A percentile compares a stretch with the other conserved stretches of the same genome.
Conservation (phyloP, 1,284 basidiomycete genomes). For the Papiliotrema nemorosa region DNA sequence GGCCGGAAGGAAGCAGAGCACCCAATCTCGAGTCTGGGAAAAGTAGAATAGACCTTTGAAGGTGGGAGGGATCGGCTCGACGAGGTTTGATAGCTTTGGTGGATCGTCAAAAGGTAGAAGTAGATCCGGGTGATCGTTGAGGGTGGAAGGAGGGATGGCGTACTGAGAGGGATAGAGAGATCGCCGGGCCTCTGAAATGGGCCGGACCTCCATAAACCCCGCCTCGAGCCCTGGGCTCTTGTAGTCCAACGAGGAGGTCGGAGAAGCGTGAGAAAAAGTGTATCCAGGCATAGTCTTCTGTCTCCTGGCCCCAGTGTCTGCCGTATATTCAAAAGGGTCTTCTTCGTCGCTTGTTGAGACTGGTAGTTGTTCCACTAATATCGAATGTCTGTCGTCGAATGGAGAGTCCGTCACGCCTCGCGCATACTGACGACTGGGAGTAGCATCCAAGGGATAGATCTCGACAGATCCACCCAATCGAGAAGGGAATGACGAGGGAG, state of each 20-base stretch:
- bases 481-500: conserved; percentile 14
- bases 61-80: conserved; percentile 52
- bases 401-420: conserved; percentile 22
- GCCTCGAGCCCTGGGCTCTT: conserved; percentile 15
- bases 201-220: conserved; percentile 17
- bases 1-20: conserved; percentile 66
- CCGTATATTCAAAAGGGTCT: conserved; percentile 19
- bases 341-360: conserved; percentile 2
- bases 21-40: conserved; percentile 57
- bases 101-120: not conserved
- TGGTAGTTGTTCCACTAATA: conserved; percentile 11
- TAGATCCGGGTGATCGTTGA: conserved; percentile 22
- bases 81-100: not conserved
- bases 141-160: conserved; percentile 18
- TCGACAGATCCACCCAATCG: conserved; percentile 18
- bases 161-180: conserved; percentile 23
- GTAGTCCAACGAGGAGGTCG: conserved; percentile 10
- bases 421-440: conserved; percentile 6
- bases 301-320: conserved; percentile 3
- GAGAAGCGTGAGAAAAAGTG: conserved; percentile 18
- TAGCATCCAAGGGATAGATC: conserved; percentile 11
- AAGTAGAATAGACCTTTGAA: conserved; percentile 65
- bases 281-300: conserved; percentile 30
- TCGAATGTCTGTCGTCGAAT: conserved; percentile 36
- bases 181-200: conserved; percentile 20